Conservation (phyloP, 192 early-diverging fungal genomes). For the Funneliformis mosseae region DNA sequence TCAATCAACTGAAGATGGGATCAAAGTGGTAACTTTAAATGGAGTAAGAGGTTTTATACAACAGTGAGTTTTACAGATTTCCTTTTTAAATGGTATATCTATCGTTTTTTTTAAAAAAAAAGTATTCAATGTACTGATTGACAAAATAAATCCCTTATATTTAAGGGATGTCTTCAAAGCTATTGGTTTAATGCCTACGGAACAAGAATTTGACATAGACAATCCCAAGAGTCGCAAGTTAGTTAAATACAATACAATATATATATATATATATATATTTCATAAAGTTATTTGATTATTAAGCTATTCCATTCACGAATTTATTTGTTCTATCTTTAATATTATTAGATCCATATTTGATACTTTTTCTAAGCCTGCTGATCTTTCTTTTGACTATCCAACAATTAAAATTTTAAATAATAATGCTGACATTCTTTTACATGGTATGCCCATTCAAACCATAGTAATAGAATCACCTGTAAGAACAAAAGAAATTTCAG, state of each 20-base stretch:
- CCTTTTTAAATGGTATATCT: not conserved
- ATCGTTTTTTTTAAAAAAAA: not conserved
- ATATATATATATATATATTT: not conserved
- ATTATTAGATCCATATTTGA: conserved; percentile 27
- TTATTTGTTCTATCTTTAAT: not conserved
- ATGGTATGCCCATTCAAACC: conserved; percentile 23
- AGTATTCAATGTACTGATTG: not conserved
- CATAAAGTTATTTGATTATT: not conserved
- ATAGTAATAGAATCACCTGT: conserved; percentile 23
- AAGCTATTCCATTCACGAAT: not conserved
- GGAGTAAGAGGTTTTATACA: conserved; percentile 20
- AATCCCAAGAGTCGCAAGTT: conserved; percentile 19
- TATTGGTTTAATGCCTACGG: conserved; percentile 4
- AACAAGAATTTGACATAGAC: not conserved
- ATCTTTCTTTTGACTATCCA: conserved; percentile 20
- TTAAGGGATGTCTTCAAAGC: conserved; percentile 7
- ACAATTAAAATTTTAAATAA: conserved; percentile 14
- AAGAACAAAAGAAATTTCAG: conserved; percentile 13
- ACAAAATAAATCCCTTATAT: not conserved
- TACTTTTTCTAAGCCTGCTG: not conserved
- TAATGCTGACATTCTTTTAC: conserved; percentile 12
- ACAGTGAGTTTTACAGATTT: not conserved
- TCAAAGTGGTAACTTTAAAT: conserved; percentile 25
- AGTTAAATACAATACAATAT: not conserved
- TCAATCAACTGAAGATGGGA: not conserved